Evolutionary conservation across 169 alveolate genomes (phyloP), one percentile per base, ranked within the genome.

Genomic region (Plasmodium knowlesi): DNA sequence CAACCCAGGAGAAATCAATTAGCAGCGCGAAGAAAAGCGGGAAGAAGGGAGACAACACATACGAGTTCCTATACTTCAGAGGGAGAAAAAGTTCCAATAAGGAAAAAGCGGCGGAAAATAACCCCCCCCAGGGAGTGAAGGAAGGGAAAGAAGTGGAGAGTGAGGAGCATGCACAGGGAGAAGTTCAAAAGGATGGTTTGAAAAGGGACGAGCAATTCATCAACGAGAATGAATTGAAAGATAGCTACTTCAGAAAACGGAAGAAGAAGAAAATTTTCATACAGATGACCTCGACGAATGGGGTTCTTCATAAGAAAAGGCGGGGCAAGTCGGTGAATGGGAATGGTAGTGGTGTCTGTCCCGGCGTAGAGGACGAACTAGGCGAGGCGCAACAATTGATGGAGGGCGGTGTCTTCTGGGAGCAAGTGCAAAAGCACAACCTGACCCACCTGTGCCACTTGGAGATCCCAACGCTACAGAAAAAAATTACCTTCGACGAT

Each of bases 401-500:
- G 74, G 71, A 37, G 8, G 74, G 82, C 30, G 74, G 54, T 5
- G 54, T 22, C 6, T 19, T 81, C 6, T 39, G 71, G 67, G 46
- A 82, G 3, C 25, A 90, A 80, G 74, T 71, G 6, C 71, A 74
- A 8, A 50, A 61, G 61, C n/a, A 81, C 22, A 46, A 90, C n/a
- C 19, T 82, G 9, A 39, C 50, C 30, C 81, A 81, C 25, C 19
- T 39, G 53, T 78, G 86, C 22, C 84, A 81, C 30, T 43, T 90
- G 30, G 80, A 80, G 37, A 79, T 90, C 22, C 95, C 95, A 10
- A 71, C 84, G 0, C 41, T 90, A 34, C 84, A 80, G 37, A 90
- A 90, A 25, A 81, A 81, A 90, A 81, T 90, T 25, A 81, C 95
- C 14, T 90, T 90, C 74, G 95, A 90, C 73, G 84, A 67, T 67